Evolutionary conservation across 2,329 filamentous ascomycete genomes (phyloP).

Genomic region (Aureobasidium vineae): DNA sequence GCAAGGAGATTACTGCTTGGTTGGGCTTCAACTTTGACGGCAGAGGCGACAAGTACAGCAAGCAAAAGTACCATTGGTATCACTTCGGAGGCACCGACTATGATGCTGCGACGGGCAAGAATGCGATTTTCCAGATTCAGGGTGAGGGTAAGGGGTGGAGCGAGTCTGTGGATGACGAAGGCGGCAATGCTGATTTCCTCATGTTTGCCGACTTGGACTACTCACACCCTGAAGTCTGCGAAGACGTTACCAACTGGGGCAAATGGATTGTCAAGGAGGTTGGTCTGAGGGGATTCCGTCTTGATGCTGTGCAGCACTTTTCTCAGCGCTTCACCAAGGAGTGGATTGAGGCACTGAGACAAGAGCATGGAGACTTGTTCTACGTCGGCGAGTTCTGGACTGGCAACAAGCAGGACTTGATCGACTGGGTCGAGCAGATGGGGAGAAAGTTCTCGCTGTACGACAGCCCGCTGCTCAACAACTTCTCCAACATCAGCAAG

Average conservation of each 20-base stretch:
- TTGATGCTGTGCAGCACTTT: conserved; percentile 70
- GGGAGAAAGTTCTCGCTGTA: conserved; percentile 49
- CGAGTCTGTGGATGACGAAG: conserved; percentile 57
- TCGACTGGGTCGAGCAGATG: conserved; percentile 54
- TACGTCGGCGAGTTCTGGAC: conserved; percentile 68
- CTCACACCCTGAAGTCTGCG: conserved; percentile 57
- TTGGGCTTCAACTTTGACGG: conserved; percentile 64
- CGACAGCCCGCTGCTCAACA: conserved; percentile 67
- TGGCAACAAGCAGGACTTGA: conserved; percentile 55
- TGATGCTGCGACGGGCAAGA: conserved; percentile 54
- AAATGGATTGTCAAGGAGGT: conserved; percentile 61
- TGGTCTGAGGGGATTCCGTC: conserved; percentile 61
- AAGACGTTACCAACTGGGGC: conserved; percentile 64
- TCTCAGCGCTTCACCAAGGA: conserved; percentile 61
- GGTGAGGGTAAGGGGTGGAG: conserved; percentile 64
- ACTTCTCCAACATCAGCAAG: conserved; percentile 55
- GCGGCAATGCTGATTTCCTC: conserved; percentile 64
- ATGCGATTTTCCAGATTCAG: conserved; percentile 62
- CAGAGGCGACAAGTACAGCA: conserved; percentile 58
- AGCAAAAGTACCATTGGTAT: conserved; percentile 61
- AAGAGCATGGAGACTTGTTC: conserved; percentile 53
- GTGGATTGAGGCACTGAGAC: conserved; percentile 57
- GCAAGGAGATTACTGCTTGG: conserved; percentile 63
- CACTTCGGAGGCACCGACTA: conserved; percentile 66
- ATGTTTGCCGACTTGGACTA: conserved; percentile 71